Evolutionary conservation across 805 yeast genomes (phyloP).

Genomic region (Candida palmyrensis): DNA sequence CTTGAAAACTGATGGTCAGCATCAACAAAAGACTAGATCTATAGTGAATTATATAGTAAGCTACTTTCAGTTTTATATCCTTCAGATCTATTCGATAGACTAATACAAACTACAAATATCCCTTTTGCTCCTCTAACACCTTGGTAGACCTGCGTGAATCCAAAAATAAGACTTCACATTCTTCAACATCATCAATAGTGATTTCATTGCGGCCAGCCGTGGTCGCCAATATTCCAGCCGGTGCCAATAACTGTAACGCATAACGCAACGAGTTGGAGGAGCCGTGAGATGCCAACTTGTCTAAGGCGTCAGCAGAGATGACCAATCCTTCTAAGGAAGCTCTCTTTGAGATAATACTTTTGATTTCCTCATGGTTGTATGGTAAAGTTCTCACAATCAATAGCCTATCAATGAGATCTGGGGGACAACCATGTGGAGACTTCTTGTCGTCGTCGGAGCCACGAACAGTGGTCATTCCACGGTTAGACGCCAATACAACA

Average conservation of each 20-base stretch:
- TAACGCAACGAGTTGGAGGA: constrained; percentile 79
- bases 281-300: constrained; percentile 69
- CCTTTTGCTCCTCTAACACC: constrained; percentile 49
- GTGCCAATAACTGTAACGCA: constrained; percentile 85
- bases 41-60: too few species aligned
- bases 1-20: constrained; percentile 8
- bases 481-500: constrained; percentile 91
- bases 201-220: constrained; percentile 69
- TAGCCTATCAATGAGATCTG: constrained; percentile 87
- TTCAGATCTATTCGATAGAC: neutral
- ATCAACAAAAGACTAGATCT: neutral
- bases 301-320: constrained; percentile 64
- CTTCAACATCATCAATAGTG: constrained; percentile 68
- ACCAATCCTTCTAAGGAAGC: constrained; percentile 72
- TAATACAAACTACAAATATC: constrained; percentile 15
- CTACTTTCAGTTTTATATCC: neutral
- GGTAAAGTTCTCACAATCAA: constrained; percentile 89
- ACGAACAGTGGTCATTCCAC: constrained; percentile 87
- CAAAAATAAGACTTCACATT: constrained; percentile 75
- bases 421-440: constrained; percentile 96
- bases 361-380: constrained; percentile 79
- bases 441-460: constrained; percentile 80
- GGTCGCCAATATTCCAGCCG: constrained; percentile 78
- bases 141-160: constrained; percentile 80
- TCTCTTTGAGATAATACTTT: constrained; percentile 76